Conservation (phyloP, 306 rosid genomes). For the Cicer chorassanicum region DNA sequence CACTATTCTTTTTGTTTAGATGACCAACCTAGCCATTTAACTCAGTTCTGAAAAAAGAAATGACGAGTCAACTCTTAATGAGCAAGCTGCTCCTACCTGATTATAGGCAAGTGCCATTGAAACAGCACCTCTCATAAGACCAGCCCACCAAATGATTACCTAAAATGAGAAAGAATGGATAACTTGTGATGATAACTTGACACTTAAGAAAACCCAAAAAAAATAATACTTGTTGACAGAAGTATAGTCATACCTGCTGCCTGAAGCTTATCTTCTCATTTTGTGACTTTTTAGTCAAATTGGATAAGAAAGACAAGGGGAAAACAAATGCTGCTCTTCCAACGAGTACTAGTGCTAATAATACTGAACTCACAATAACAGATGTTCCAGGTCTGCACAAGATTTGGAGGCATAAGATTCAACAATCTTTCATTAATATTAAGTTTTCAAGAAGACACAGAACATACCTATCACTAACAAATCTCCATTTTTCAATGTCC, state of each 20-base stretch:
- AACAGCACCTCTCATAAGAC: constrained; percentile 99
- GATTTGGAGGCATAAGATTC: background rate
- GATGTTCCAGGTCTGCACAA: constrained; percentile 86
- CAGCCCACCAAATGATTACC: constrained; percentile 99
- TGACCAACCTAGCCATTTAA: too few relatives aligned
- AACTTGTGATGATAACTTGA: constrained; percentile 26
- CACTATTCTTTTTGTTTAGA: too few relatives aligned
- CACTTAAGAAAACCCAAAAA: constrained; percentile 29
- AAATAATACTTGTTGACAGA: constrained; percentile 13
- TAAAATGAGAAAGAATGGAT: constrained; percentile 46
- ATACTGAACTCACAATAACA: constrained; percentile 75
- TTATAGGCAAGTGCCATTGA: constrained; percentile 97
- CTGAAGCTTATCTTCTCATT: constrained; percentile 62
- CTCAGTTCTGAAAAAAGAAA: background rate
- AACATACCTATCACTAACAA: constrained; percentile 86
- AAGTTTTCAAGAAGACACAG: background rate
- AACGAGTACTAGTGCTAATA: constrained; percentile 69
- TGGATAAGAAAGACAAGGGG: constrained; percentile 83
- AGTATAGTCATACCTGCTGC: constrained; percentile 65
- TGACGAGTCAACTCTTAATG: background rate
- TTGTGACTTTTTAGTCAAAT: constrained; percentile 63
- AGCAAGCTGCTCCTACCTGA: constrained; percentile 65
- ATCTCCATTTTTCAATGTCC: constrained; percentile 98
- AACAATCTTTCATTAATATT: background rate
- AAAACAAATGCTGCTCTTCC: constrained; percentile 97